Evolutionary conservation across 495 filamentous ascomycete species (phyloP).

Genomic region (Lepraria neglecta): DNA sequence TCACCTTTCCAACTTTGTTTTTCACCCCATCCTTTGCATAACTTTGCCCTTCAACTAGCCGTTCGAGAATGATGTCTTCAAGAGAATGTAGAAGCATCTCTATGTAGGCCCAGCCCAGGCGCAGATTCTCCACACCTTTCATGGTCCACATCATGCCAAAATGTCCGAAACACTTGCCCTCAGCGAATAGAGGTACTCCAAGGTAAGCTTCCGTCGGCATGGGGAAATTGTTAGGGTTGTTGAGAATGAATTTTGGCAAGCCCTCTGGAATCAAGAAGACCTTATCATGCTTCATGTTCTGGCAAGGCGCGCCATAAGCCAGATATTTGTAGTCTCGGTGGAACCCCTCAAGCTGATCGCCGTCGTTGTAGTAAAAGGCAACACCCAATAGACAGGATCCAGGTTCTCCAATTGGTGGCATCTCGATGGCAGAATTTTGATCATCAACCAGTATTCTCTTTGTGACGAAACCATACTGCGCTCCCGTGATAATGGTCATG

Average conservation of each 20-base stretch:
- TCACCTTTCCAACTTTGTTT: constrained; percentile 35
- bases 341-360: constrained; percentile 46
- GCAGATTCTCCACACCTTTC: constrained; percentile 51
- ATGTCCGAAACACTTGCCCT: constrained; percentile 65
- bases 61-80: constrained; percentile 61
- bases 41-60: constrained; percentile 47
- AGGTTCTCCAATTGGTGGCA: constrained; percentile 51
- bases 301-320: constrained; percentile 57
- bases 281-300: constrained; percentile 68
- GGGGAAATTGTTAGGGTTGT: constrained; percentile 55
- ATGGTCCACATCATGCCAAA: constrained; percentile 70
- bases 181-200: constrained; percentile 63
- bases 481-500: constrained; percentile 54
- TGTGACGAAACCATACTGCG: constrained; percentile 67
- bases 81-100: constrained; percentile 71
- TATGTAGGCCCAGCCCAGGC: constrained; percentile 61
- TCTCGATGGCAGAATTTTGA: constrained; percentile 45
- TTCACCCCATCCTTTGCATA: constrained; percentile 33
- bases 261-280: constrained; percentile 65
- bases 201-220: constrained; percentile 64
- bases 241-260: constrained; percentile 51
- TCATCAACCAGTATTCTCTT: constrained; percentile 60
- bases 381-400: constrained; percentile 60
- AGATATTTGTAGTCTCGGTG: constrained; percentile 58
- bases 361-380: constrained; percentile 65